Conservation (phyloP, 441 rosid genomes). For the Euphorbia corollata region DNA sequence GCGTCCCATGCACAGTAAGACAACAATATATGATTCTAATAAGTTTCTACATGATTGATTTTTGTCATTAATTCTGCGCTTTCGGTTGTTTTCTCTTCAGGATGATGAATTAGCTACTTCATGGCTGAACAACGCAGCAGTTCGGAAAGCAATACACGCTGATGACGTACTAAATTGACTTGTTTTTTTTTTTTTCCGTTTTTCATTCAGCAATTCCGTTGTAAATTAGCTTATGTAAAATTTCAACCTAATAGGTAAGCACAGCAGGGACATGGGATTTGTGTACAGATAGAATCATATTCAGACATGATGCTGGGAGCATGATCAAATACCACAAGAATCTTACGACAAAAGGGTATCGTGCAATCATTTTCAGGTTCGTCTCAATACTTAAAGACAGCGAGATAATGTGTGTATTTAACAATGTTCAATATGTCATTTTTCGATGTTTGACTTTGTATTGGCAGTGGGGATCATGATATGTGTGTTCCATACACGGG, state of each 20-base stretch:
- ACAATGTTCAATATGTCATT: not conserved
- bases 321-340: conserved; percentile 72
- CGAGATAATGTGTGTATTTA: not conserved
- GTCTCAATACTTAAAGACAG: conserved; percentile 5
- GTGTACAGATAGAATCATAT: conserved; percentile 39
- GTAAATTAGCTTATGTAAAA: not conserved
- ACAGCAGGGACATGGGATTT: conserved; percentile 48
- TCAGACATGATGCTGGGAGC: conserved; percentile 49
- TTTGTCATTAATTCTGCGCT: not conserved
- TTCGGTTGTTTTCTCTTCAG: conserved; percentile 27
- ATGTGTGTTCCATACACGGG: conserved; percentile 89
- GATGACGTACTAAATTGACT: conserved; percentile 34
- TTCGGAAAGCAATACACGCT: conserved; percentile 72
- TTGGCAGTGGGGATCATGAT: conserved; percentile 75
- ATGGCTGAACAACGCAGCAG: conserved; percentile 60
- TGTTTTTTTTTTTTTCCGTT: not conserved
- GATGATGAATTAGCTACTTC: conserved; percentile 58
- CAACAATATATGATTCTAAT: not conserved
- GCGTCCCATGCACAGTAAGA: conserved; percentile 61
- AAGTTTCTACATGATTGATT: not conserved
- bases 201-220: too few relatives aligned
- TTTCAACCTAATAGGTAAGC: conserved; percentile 26
- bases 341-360: conserved; percentile 58
- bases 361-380: conserved; percentile 76
- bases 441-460: not conserved